Evolutionary conservation across 139 green algal species (phyloP), one percentile per base, ranked within the genome.

Genomic region (Asterochloris sp.): DNA sequence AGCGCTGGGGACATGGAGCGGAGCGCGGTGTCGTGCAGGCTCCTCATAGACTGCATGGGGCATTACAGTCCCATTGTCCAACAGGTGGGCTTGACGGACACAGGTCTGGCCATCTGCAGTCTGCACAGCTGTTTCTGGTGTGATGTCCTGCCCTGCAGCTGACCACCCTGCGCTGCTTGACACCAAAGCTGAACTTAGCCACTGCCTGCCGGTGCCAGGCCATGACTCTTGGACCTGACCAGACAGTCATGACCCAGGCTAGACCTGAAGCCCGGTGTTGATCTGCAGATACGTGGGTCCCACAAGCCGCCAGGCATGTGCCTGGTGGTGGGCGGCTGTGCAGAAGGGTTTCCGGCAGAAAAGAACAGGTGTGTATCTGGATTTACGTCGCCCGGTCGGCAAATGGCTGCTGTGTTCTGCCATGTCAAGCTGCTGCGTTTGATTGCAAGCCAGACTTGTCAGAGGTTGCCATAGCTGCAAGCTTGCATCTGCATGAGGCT

Each of bases 1-100:
- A 71, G 66, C 67, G 73, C 24, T 8, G 19, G 1, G 26, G 17
- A 10, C 1, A 73, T 47, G 78, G 66, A 76, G 62, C 47, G 69
- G 19, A 62, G 21, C 73, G 62, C 62, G 60, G 28, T 96, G 2
- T 88, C 82, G 6, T 85, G 82, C 19, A 82, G 83, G 29, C 86
- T 99, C 47, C 84, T 99, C 61, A 67, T 99, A 12, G 97, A 99
- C 88, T 96, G 92, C 83, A 99, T 98, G 97, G 97, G 97, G 15
- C 90, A 98, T 82, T 88, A 83, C 27, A 96, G 89, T 69, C 91
- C 90, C 24, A 91, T 92, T 63, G 78, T 87, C 13, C 61, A 28
- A 68, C 81, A 74, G 73, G 71, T 80, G 27, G 13, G 61, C 47
- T 21, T 16, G 21, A 71, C 8, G 21, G 66, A 71, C 17, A 24